A percentile compares a stretch with the other conserved stretches of the same genome.
phyloP scores from a whole-genome alignment of 495 filamentous ascomycete species.

The Neurospora sp. region DNA sequence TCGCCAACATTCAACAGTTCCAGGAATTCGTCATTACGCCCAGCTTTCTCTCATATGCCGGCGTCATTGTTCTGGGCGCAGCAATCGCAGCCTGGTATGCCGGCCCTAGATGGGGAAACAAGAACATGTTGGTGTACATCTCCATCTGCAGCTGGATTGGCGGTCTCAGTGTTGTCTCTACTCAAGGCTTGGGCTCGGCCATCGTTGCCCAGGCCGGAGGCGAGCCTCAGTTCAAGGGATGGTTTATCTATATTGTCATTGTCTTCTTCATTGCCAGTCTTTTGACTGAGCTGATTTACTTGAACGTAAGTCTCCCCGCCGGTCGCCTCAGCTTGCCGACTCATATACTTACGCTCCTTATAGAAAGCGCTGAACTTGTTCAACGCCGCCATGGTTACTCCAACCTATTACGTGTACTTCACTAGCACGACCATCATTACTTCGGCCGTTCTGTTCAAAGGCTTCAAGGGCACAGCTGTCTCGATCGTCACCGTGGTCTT shows the following conservation, averaged over 20 bases:
- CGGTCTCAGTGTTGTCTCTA: conserved; percentile 89
- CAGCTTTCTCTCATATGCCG: conserved; percentile 77
- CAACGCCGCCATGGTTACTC: conserved; percentile 94
- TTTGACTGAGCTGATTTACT: conserved; percentile 83
- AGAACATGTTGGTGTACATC: conserved; percentile 95
- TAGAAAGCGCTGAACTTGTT: conserved; percentile 98
- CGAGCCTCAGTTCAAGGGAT: conserved; percentile 82
- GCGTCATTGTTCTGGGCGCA: conserved; percentile 68
- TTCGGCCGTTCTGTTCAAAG: conserved; percentile 84
- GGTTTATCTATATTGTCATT: conserved; percentile 89
- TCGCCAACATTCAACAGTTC: conserved; percentile 86
- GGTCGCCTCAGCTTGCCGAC: neutral
- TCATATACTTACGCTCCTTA: conserved; percentile 18
- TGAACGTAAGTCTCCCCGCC: conserved; percentile 61
- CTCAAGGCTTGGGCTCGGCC: conserved; percentile 86
- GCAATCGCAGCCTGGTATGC: conserved; percentile 68
- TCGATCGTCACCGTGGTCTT: conserved; percentile 83
- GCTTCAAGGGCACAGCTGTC: conserved; percentile 77
- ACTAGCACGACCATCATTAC: conserved; percentile 91
- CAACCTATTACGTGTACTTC: conserved; percentile 98
- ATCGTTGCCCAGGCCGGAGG: conserved; percentile 80
- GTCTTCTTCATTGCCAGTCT: conserved; percentile 84
- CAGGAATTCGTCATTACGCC: conserved; percentile 78
- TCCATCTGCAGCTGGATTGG: conserved; percentile 92
- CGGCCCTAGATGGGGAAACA: conserved; percentile 85